A percentile compares a stretch with the other conserved stretches of the same genome.
phyloP scores from a whole-genome alignment of 1,284 basidiomycete species.

The Ganoderma sp. region DNA sequence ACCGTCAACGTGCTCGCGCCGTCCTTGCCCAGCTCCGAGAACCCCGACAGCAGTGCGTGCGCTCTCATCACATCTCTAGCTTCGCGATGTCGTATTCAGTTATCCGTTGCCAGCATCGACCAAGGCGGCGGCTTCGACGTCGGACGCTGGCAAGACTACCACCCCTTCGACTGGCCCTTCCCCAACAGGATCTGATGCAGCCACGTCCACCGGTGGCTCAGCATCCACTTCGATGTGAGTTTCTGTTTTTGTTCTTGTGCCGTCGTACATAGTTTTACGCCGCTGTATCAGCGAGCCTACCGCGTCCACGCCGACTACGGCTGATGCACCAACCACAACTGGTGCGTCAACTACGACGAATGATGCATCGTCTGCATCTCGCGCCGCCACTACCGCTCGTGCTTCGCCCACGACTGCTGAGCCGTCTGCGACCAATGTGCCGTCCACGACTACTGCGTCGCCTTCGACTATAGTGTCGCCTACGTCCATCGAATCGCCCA shows the following conservation, averaged over 20 bases:
- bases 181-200: not conserved
- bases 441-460: too few species aligned
- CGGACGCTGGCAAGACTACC: not conserved
- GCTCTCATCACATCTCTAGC: not conserved
- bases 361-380: not conserved
- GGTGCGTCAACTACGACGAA: not conserved
- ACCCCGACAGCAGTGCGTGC: constrained; percentile 1
- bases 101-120: not conserved
- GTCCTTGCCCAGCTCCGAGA: not conserved
- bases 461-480: not conserved
- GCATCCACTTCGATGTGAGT: not conserved
- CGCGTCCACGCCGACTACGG: not conserved
- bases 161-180: not conserved
- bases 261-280: not conserved
- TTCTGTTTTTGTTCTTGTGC: not conserved
- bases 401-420: too few species aligned
- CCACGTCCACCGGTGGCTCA: not conserved
- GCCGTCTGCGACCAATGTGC: too few species aligned
- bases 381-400: too few species aligned
- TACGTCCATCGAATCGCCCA: not conserved
- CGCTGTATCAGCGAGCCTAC: not conserved
- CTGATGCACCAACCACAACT: too few species aligned
- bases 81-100: not conserved
- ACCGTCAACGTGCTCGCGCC: not conserved
- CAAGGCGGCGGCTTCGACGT: not conserved